Conservation (phyloP, 2,329 filamentous ascomycete genomes). For the Cladobotryum protrusum region DNA sequence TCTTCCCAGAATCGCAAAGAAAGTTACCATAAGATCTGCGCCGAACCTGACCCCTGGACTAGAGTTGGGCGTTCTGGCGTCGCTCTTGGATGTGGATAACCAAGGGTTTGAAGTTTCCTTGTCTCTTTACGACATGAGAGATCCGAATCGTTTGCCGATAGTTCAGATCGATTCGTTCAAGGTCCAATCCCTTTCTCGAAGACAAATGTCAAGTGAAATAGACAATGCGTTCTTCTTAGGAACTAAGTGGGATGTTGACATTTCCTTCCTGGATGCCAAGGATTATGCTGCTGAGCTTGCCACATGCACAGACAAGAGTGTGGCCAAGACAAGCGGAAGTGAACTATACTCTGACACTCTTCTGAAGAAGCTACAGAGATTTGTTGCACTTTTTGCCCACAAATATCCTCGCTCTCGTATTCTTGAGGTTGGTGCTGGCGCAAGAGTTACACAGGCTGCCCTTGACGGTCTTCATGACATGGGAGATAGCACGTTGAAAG, state of each 20-base stretch:
- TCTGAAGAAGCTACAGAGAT: background rate
- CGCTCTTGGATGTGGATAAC: too few species aligned
- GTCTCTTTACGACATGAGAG: background rate
- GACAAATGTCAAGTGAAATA: background rate
- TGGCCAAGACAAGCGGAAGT: too few species aligned
- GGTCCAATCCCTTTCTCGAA: background rate
- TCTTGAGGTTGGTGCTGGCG: background rate
- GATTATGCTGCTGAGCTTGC: background rate
- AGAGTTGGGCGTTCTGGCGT: too few species aligned
- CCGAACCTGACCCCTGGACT: too few species aligned
- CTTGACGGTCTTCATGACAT: too few species aligned
- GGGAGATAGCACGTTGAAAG: too few species aligned
- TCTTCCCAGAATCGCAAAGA: too few species aligned
- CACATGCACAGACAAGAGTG: too few species aligned
- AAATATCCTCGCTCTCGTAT: background rate
- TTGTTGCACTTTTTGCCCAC: background rate
- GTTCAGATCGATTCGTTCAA: background rate
- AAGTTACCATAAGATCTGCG: too few species aligned
- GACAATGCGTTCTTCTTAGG: background rate
- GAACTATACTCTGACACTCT: too few species aligned
- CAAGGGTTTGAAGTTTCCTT: too few species aligned
- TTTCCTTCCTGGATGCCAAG: background rate
- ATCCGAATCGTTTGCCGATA: background rate
- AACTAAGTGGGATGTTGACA: background rate
- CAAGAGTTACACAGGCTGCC: too few species aligned